Conservation (phyloP, 2,329 filamentous ascomycete genomes). For the Sporothrix mexicana region DNA sequence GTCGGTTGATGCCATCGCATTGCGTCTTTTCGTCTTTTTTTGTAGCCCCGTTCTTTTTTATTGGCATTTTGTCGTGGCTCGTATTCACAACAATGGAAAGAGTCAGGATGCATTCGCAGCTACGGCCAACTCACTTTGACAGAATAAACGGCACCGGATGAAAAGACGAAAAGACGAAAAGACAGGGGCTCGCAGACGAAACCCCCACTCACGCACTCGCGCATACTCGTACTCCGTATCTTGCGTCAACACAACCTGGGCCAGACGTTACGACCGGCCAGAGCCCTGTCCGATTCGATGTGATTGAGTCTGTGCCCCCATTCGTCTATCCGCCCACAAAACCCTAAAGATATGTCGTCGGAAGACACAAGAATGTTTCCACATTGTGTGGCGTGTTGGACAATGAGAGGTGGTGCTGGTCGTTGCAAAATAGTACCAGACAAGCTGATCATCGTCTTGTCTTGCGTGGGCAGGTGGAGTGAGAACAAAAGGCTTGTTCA, state of each 20-base stretch:
- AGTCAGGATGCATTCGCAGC: neutral
- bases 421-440: neutral
- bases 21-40: slow-evolving; percentile 22
- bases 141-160: neutral
- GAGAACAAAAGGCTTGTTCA: no score
- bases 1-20: slow-evolving; percentile 27
- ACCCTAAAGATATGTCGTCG: neutral
- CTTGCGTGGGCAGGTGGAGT: neutral
- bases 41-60: neutral
- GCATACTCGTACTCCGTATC: no score
- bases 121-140: neutral
- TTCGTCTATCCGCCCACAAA: neutral
- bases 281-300: slow-evolving; percentile 2
- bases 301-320: neutral
- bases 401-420: neutral
- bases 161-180: neutral
- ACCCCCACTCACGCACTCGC: neutral
- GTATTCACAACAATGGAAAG: neutral
- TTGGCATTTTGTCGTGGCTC: neutral
- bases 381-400: slow-evolving; percentile 11
- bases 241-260: slow-evolving; percentile 10
- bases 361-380: neutral
- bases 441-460: neutral
- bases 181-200: no score
- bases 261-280: neutral